These are phyloP conservation scores for Mucor piriformis DNA, from an alignment of 371 early-diverging fungal species.

Conservation along the genomic window DNA sequence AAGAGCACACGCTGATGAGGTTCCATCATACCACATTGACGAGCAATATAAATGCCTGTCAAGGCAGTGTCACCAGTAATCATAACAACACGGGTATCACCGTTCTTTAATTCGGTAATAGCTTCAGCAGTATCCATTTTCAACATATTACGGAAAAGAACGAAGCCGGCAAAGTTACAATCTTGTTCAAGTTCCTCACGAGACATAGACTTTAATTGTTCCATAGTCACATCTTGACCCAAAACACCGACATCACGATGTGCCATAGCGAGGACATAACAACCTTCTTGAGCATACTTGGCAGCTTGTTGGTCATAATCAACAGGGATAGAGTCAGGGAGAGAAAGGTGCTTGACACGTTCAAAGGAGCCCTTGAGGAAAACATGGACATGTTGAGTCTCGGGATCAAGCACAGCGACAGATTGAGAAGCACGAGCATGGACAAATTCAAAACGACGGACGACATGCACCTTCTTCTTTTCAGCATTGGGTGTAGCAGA, in stretches of 20 bases:
- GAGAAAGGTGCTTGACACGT: constrained; percentile 60
- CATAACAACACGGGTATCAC: constrained; percentile 82
- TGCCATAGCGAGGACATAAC: constrained; percentile 81
- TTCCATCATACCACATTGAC: constrained; percentile 75
- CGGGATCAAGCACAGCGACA: constrained; percentile 66
- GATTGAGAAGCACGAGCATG: constrained; percentile 87
- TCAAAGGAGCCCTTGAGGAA: constrained; percentile 87
- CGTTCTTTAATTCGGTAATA: constrained; percentile 74
- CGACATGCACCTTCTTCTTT: constrained; percentile 42
- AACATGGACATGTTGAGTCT: constrained; percentile 58
- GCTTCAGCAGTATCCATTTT: constrained; percentile 80
- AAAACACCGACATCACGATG: constrained; percentile 56
- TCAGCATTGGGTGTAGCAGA: constrained; percentile 16
- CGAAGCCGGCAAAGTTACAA: constrained; percentile 68
- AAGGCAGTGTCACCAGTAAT: constrained; percentile 92
- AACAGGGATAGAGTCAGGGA: constrained; percentile 56
- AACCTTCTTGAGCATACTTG: constrained; percentile 74
- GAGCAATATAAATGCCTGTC: constrained; percentile 87
- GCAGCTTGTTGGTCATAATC: constrained; percentile 64
- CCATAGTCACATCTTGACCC: constrained; percentile 40
- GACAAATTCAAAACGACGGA: constrained; percentile 89
- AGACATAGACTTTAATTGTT: constrained; percentile 46
- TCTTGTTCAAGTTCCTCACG: constrained; percentile 74
- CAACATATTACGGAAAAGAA: constrained; percentile 91
- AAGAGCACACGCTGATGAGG: constrained; percentile 50